phyloP scores from a whole-genome alignment of 1,284 basidiomycete species.

The Sphagnurus paluster region DNA sequence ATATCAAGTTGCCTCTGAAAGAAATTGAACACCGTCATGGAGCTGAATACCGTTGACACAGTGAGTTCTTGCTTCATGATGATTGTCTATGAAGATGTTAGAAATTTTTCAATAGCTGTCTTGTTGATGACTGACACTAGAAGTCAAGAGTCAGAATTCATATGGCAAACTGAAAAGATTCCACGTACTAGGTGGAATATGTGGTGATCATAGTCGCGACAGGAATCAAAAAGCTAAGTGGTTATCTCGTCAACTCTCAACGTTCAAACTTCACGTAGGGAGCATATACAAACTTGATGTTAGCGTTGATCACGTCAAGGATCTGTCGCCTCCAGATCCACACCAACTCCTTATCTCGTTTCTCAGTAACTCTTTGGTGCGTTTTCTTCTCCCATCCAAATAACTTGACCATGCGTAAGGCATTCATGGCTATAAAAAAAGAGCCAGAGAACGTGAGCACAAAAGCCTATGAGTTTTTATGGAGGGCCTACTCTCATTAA shows the following conservation, averaged over 20 bases:
- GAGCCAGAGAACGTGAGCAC: too few relatives aligned
- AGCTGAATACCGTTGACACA: slow-evolving; percentile 40
- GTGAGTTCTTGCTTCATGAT: slow-evolving; percentile 38
- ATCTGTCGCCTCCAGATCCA: slow-evolving; percentile 45
- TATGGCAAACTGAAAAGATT: not conserved
- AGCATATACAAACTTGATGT: slow-evolving; percentile 46
- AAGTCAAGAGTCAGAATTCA: slow-evolving; percentile 1
- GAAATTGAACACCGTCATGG: slow-evolving; percentile 46
- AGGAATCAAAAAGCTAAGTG: slow-evolving; percentile 57
- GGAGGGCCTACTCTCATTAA: slow-evolving; percentile 46
- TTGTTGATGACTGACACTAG: slow-evolving; percentile 24
- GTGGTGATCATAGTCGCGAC: slow-evolving; percentile 67
- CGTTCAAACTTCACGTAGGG: too few relatives aligned
- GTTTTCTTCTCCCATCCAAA: slow-evolving; percentile 69
- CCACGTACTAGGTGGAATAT: slow-evolving; percentile 51
- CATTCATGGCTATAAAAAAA: slow-evolving; percentile 43
- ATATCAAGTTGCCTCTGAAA: slow-evolving; percentile 38
- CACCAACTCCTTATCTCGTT: slow-evolving; percentile 55
- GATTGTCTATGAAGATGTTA: slow-evolving; percentile 31
- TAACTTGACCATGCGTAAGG: slow-evolving; percentile 66
- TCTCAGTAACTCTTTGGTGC: slow-evolving; percentile 46
- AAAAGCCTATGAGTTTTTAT: too few relatives aligned
- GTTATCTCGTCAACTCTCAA: too few relatives aligned
- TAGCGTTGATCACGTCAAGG: slow-evolving; percentile 40
- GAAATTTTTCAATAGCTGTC: slow-evolving; percentile 10